Conservation (phyloP, 2,329 filamentous ascomycete genomes). For the Penicillium sp. region DNA sequence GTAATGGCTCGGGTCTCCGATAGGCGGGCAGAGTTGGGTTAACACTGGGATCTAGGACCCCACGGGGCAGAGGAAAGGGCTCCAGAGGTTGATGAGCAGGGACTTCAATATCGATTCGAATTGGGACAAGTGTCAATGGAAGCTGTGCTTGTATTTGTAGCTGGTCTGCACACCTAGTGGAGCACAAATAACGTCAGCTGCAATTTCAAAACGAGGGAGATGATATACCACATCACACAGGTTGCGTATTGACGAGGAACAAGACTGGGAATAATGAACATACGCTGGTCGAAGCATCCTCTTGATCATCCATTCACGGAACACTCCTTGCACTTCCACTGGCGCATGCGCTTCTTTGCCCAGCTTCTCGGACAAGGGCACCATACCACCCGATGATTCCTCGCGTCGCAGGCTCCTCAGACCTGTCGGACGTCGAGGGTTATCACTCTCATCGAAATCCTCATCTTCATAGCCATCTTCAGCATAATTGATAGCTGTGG, state of each 20-base stretch:
- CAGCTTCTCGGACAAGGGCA: constrained; percentile 69
- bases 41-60: constrained; percentile 41
- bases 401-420: constrained; percentile 78
- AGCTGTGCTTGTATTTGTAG: constrained; percentile 67
- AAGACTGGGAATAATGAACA: constrained; percentile 19
- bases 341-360: constrained; percentile 78
- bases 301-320: constrained; percentile 94
- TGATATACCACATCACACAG: constrained; percentile 18
- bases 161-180: constrained; percentile 54
- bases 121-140: constrained; percentile 87
- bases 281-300: constrained; percentile 49
- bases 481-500: constrained; percentile 94
- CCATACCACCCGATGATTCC: constrained; percentile 63
- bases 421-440: constrained; percentile 70
- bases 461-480: constrained; percentile 88
- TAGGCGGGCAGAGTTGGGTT: constrained; percentile 75
- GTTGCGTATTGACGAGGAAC: constrained; percentile 2
- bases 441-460: constrained; percentile 63
- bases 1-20: constrained; percentile 72
- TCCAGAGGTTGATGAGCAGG: constrained; percentile 60
- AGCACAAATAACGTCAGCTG: constrained; percentile 9
- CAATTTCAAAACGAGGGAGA: constrained; percentile 4
- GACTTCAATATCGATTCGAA: constrained; percentile 93
- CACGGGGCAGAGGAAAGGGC: constrained; percentile 47
- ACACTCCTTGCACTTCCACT: constrained; percentile 83